These are phyloP conservation scores for Smittium culicis DNA, from an alignment of 371 early-diverging fungal genomes.

Conservation along the genomic window DNA sequence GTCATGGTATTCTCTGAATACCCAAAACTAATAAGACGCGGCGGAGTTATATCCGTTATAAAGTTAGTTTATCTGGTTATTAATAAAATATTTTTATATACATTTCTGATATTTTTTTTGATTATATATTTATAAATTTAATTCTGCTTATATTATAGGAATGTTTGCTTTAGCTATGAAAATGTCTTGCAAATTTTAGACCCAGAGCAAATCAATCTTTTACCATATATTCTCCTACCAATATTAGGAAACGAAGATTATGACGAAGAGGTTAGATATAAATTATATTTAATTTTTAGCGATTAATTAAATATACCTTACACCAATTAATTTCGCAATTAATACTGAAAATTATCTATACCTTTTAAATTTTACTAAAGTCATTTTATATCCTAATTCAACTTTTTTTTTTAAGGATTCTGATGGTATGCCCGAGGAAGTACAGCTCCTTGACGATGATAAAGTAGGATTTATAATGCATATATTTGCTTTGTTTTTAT, in stretches of 20 bases:
- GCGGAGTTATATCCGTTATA: too few species aligned
- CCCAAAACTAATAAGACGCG: too few species aligned
- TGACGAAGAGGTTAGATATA: slow-evolving; percentile 45
- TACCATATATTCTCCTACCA: slow-evolving; percentile 77
- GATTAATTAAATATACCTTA: slow-evolving; percentile 10
- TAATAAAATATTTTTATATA: too few species aligned
- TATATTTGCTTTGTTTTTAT: background rate
- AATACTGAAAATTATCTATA: too few species aligned
- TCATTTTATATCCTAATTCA: too few species aligned
- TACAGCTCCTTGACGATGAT: slow-evolving; percentile 66
- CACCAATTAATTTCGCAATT: too few species aligned
- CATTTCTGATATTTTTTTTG: too few species aligned
- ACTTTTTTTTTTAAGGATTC: slow-evolving; percentile 62
- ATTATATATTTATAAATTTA: too few species aligned
- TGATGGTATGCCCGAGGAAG: slow-evolving; percentile 84
- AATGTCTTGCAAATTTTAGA: slow-evolving; percentile 48
- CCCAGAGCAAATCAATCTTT: slow-evolving; percentile 51
- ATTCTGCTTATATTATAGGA: slow-evolving; percentile 29
- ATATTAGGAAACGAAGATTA: slow-evolving; percentile 86
- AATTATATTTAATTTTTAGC: slow-evolving; percentile 13
- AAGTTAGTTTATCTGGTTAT: too few species aligned
- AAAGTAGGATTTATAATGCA: slow-evolving; percentile 36
- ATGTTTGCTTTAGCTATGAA: slow-evolving; percentile 67
- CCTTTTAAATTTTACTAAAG: too few species aligned
- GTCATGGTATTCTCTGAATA: too few species aligned